These are phyloP conservation scores for Emydomyces testavorans DNA, from an alignment of 2,329 filamentous ascomycete genomes.

Conservation along the genomic window DNA sequence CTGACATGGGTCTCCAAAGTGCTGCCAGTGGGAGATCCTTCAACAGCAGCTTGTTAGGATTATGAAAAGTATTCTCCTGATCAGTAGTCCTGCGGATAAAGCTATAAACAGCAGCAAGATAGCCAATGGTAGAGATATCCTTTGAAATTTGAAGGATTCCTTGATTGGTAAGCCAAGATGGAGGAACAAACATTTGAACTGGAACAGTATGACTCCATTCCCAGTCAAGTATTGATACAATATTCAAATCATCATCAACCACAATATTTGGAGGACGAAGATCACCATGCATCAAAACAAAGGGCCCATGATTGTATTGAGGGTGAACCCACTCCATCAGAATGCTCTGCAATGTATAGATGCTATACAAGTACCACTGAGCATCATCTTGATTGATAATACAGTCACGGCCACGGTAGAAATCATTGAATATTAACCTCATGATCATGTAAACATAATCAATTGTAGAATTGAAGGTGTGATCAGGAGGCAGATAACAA, in stretches of 20 bases:
- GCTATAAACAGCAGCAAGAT: background rate
- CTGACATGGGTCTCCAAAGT: background rate
- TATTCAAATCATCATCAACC: conserved; percentile 9
- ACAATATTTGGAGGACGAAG: conserved; percentile 12
- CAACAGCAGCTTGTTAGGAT: background rate
- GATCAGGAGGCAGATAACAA: conserved; percentile 2
- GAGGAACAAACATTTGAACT: conserved; percentile 10
- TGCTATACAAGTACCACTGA: conserved; percentile 9
- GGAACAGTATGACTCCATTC: conserved; percentile 8
- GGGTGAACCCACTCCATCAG: conserved; percentile 11
- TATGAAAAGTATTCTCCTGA: background rate
- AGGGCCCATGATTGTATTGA: conserved; percentile 10
- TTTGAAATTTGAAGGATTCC: conserved; percentile 1
- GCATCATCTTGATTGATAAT: conserved; percentile 11
- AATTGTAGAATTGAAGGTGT: conserved; percentile 8
- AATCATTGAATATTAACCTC: conserved; percentile 11
- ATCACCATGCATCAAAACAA: conserved; percentile 12
- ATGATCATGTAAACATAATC: conserved; percentile 8
- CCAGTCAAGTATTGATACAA: conserved; percentile 6
- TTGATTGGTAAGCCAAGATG: background rate
- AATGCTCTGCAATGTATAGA: conserved; percentile 5
- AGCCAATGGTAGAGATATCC: background rate
- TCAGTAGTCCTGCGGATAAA: background rate
- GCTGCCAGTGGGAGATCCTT: background rate
- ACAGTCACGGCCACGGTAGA: conserved; percentile 4